Evolutionary conservation across 805 yeast genomes (phyloP), one percentile per base, ranked within the genome.

Genomic region (Wickerhamomyces ciferrii): DNA sequence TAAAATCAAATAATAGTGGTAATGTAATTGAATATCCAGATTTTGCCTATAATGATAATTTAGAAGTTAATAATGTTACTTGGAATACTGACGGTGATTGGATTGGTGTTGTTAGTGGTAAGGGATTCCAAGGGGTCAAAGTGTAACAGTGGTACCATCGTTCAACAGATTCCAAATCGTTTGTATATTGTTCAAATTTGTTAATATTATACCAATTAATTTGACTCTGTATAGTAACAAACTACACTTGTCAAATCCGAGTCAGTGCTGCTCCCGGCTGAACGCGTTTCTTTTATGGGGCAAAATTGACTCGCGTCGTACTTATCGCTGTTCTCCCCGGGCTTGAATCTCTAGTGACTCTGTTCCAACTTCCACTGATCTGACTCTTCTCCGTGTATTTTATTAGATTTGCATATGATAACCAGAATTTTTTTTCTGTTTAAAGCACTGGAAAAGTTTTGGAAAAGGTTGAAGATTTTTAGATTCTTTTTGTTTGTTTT

Each of bases 61-160:
- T 78, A 52, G 97, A 91, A 63, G 76, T 90, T 19, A 91, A 90
- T 65, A 79, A 83, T 56, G 81, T 84, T 14, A 71, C 83, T 40
- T 89, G 96, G 96, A 72, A 74, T 44, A 74, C 76, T 8, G 63
- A 67, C 20, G 96, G 92, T 14, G 83, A 82, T 52, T 89, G 96
- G 95, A 71, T 88, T 52, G 96, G 95, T 4, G 78, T 79, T 27
- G 66, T 67, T 3, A 53, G 65, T 41, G 69, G 70, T 13, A 69
- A 67, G 39, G 64, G 60, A 3, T 59, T 68, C 42, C 69, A 68
- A 43, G 67, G 63, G 41, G 66, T 68, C 13, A 63, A 53, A 38
- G 52, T 52, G 15, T n/a, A 23, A 35, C 18, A 19, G 19, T 7
- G 9, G 13, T 24, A n/a, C n/a, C n/a, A n/a, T n/a, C n/a, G n/a